Conservation (phyloP, 139 green algal genomes). For the Edaphochlamys debaryana region DNA sequence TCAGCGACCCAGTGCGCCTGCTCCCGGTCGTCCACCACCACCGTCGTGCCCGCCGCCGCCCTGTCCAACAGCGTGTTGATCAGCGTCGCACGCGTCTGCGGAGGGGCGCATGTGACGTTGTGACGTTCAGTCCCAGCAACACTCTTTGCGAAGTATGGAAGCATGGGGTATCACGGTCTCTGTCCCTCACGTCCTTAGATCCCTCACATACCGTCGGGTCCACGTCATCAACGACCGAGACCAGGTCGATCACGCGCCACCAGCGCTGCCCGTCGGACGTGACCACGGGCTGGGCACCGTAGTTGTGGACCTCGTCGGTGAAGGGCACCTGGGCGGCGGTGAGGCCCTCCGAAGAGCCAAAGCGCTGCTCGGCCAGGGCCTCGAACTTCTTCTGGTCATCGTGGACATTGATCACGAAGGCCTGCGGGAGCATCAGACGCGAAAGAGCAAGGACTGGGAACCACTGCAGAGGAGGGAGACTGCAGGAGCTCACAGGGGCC, state of each 20-base stretch:
- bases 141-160: too few relatives aligned
- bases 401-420: neutral
- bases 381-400: neutral
- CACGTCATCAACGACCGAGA: neutral
- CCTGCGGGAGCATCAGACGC: too few relatives aligned
- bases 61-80: slow-evolving; percentile 5
- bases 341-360: neutral
- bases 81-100: neutral
- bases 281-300: neutral
- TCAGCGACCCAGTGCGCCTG: neutral
- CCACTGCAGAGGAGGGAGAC: too few relatives aligned
- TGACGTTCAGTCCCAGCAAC: too few relatives aligned
- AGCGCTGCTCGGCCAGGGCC: neutral
- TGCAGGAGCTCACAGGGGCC: too few relatives aligned
- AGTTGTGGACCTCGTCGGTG: neutral
- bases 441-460: too few relatives aligned
- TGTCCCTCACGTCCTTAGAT: neutral
- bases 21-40: neutral
- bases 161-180: too few relatives aligned
- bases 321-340: neutral
- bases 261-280: neutral
- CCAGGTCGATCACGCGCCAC: slow-evolving; percentile 21
- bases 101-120: neutral
- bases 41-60: neutral
- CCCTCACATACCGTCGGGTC: neutral